Conservation (phyloP, 2,329 filamentous ascomycete species). For the Cyphellophora europaea region DNA sequence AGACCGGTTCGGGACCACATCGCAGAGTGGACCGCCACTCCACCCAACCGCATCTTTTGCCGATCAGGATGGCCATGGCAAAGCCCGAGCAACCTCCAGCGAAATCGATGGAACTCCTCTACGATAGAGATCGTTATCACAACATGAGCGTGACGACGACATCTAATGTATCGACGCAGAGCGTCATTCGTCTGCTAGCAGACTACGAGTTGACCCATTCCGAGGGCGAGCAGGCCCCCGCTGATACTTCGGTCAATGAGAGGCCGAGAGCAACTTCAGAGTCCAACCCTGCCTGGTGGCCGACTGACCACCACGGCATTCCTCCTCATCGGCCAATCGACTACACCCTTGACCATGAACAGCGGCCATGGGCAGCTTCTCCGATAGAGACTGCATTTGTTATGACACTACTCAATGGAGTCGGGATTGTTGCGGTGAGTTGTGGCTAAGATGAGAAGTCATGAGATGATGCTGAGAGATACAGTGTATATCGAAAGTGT, state of each 20-base stretch:
- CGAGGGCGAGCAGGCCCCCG: conserved; percentile 4
- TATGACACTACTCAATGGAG: conserved; percentile 40
- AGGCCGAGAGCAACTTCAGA: conserved; percentile 5
- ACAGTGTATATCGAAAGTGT: conserved; percentile 21
- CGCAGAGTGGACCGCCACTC: no score
- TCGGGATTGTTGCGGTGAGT: conserved; percentile 35
- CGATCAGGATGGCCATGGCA: no score
- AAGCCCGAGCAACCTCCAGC: no score
- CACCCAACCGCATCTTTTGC: no score
- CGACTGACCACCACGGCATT: conserved; percentile 36
- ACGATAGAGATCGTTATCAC: no score
- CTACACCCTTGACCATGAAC: conserved; percentile 29
- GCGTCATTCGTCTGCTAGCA: conserved; percentile 3
- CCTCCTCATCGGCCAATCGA: conserved; percentile 40
- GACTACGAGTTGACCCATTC: conserved; percentile 13
- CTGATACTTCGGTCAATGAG: conserved; percentile 3
- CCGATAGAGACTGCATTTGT: conserved; percentile 38
- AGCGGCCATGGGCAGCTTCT: conserved; percentile 34
- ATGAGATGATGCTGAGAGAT: conserved; percentile 1
- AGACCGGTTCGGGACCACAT: no score
- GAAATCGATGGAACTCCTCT: no score
- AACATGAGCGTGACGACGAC: no score
- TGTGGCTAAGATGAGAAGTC: background rate
- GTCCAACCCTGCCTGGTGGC: conserved; percentile 35
- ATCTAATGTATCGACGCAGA: no score